Conservation (phyloP, 768 basidiomycete species). For the Mycena vitilis region DNA sequence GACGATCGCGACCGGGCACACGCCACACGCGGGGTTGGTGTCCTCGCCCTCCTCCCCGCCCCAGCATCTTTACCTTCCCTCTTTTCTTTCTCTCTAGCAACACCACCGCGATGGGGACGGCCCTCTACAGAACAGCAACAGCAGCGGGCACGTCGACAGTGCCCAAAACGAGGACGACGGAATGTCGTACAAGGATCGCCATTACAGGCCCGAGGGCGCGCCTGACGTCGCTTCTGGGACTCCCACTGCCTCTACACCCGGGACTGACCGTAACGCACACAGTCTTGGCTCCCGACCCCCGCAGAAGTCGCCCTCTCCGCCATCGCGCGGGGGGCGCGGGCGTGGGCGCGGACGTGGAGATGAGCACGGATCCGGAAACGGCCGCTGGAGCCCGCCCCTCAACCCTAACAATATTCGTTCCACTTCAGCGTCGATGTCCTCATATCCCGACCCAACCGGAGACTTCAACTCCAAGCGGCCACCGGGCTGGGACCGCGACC, state of each 20-base stretch:
- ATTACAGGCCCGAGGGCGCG: constrained; percentile 27
- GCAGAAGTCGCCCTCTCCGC: constrained; percentile 14
- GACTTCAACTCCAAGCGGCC: constrained; percentile 18
- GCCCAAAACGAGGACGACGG: constrained; percentile 4
- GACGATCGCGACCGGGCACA: constrained; percentile 21
- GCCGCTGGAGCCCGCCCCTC: constrained; percentile 26
- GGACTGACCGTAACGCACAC: constrained; percentile 18
- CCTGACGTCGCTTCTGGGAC: not conserved
- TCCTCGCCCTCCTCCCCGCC: constrained; percentile 33
- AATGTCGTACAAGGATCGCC: constrained; percentile 33
- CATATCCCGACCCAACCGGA: constrained; percentile 14
- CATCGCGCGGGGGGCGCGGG: constrained; percentile 9
- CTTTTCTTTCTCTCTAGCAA: constrained; percentile 18
- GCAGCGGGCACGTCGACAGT: constrained; percentile 1
- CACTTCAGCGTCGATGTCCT: constrained; percentile 22
- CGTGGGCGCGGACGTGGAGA: constrained; percentile 19
- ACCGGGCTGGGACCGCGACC: constrained; percentile 10
- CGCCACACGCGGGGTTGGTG: constrained; percentile 37
- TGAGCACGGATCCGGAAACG: constrained; percentile 9
- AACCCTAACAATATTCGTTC: constrained; percentile 28
- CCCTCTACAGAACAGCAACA: constrained; percentile 4
- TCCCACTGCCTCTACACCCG: not conserved
- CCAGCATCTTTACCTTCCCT: constrained; percentile 36
- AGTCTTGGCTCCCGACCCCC: not conserved
- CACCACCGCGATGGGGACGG: constrained; percentile 16